phyloP scores from a whole-genome alignment of 805 yeast species.

The Candida xiaguanensis region DNA sequence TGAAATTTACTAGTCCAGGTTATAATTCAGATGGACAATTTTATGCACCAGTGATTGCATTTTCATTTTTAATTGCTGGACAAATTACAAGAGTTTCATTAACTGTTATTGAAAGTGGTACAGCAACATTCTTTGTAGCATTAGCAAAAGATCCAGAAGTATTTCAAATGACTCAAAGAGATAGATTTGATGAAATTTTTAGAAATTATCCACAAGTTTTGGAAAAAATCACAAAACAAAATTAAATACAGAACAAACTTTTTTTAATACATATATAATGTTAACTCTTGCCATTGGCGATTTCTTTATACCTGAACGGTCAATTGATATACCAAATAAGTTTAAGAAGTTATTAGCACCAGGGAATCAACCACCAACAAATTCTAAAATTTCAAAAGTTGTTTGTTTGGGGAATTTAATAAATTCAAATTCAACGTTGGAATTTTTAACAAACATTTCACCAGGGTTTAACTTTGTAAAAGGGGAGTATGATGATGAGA shows the following conservation, averaged over 20 bases:
- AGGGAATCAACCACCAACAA: slow-evolving; percentile 37
- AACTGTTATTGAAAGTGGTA: slow-evolving; percentile 76
- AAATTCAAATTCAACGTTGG: slow-evolving; percentile 57
- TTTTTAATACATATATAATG: slow-evolving; percentile 18
- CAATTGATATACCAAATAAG: slow-evolving; percentile 56
- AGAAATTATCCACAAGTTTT: slow-evolving; percentile 66
- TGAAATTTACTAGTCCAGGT: slow-evolving; percentile 63
- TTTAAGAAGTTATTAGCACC: slow-evolving; percentile 78
- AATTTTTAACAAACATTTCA: slow-evolving; percentile 64
- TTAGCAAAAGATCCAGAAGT: slow-evolving; percentile 83
- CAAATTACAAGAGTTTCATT: slow-evolving; percentile 73
- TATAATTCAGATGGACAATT: slow-evolving; percentile 58
- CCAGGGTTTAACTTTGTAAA: slow-evolving; percentile 71
- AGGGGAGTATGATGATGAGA: slow-evolving; percentile 73
- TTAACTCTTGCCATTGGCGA: slow-evolving; percentile 77
- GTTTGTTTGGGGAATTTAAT: slow-evolving; percentile 82
- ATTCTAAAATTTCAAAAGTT: slow-evolving; percentile 75
- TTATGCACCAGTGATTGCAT: slow-evolving; percentile 73
- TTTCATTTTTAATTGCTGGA: slow-evolving; percentile 65
- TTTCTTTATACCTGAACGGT: slow-evolving; percentile 83
- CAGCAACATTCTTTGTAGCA: slow-evolving; percentile 79
- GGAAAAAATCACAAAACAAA: slow-evolving; percentile 44
- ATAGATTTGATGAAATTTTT: slow-evolving; percentile 59
- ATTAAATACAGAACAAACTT: slow-evolving; percentile 14
- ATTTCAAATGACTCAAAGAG: slow-evolving; percentile 68